Base-by-base conservation (phyloP, 257 asterid species). In the Solanum appendiculatum region DNA sequence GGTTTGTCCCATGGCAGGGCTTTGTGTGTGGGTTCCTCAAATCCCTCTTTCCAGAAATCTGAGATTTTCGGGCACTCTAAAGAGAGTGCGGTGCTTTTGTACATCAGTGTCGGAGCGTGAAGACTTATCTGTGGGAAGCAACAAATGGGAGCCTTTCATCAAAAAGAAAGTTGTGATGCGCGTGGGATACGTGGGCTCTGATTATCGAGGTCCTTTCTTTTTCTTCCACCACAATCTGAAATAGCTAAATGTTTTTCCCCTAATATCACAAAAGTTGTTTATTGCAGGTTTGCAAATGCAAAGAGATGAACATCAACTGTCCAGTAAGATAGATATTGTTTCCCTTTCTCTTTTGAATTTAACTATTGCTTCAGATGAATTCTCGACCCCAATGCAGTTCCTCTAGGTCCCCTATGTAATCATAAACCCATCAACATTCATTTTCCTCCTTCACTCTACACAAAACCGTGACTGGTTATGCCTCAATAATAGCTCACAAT, bases 151-250 rank as follows among this genome's bases (percentile, higher is more conserved):
- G 81, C 64, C 98, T 69, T 88, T 93, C 85, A 94, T 96, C 84
- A 97, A 95, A 91, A 97, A 97, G 95, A 97, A 95, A 93, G 98
- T 97, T 29, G 98, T 95, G 69, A 95, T 97, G 98, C 98, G 98
- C 34, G 98, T 97, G 42, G 99, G 99, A 66, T 97, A 97, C 64
- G 96, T 95, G 16, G 99, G 99, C 40, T 93, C 99, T 77, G 92
- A 92, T 86, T 95, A 94, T 90, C 92, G 97, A 93, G 98, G 99
- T 34, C 5, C 98, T 34, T 5, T 72, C 15, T 34, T 39, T 36
- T 34, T 66, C 80, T 60, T 48, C 15, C 58, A 48, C 39, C 18
- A 33, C 46, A 3, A n/a, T 16, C 34, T 27, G 34, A 75, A 40
- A 39, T 68, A 58, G 27, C 27, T 60, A 36, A 33, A n/a, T 40